These are phyloP conservation scores for Fonsecaea monophora DNA, from an alignment of 2,329 filamentous ascomycete species.

Conservation along the genomic window DNA sequence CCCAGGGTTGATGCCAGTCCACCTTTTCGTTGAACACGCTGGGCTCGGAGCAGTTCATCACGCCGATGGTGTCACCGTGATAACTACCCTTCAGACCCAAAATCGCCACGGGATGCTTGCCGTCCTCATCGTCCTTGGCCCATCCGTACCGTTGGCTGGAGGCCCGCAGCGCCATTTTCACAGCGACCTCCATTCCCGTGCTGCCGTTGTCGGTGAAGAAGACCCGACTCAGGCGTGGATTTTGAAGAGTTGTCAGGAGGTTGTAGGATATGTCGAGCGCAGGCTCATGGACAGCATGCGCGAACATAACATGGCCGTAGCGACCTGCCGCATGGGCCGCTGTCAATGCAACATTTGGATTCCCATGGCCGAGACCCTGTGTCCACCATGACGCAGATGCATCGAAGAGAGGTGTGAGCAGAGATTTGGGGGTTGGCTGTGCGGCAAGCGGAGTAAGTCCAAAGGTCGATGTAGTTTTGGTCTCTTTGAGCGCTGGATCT, in stretches of 20 bases:
- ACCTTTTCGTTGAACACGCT: slow-evolving; percentile 80
- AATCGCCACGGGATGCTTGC: slow-evolving; percentile 66
- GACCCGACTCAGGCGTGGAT: slow-evolving; percentile 70
- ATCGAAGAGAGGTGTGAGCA: slow-evolving; percentile 74
- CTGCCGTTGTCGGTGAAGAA: slow-evolving; percentile 88
- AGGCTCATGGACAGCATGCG: slow-evolving; percentile 78
- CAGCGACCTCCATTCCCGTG: slow-evolving; percentile 80
- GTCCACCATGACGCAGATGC: slow-evolving; percentile 93
- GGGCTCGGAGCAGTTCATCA: slow-evolving; percentile 84
- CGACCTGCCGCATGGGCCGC: slow-evolving; percentile 82
- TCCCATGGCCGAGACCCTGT: slow-evolving; percentile 82
- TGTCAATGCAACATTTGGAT: slow-evolving; percentile 72
- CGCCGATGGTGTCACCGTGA: slow-evolving; percentile 86
- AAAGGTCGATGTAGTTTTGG: slow-evolving; percentile 8
- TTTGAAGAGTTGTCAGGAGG: slow-evolving; percentile 66
- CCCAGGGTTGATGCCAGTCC: slow-evolving; percentile 82
- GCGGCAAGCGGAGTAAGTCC: slow-evolving; percentile 33
- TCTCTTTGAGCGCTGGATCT: slow-evolving; percentile 33
- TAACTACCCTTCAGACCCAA: slow-evolving; percentile 81
- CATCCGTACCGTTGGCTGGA: slow-evolving; percentile 71
- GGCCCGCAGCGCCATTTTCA: slow-evolving; percentile 83
- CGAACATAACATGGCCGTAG: slow-evolving; percentile 90
- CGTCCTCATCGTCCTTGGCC: slow-evolving; percentile 56
- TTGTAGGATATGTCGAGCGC: slow-evolving; percentile 72
- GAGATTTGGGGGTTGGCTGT: slow-evolving; percentile 37